Base-by-base conservation (phyloP, 2,329 filamentous ascomycete species). In the Hypoxylon sp. region DNA sequence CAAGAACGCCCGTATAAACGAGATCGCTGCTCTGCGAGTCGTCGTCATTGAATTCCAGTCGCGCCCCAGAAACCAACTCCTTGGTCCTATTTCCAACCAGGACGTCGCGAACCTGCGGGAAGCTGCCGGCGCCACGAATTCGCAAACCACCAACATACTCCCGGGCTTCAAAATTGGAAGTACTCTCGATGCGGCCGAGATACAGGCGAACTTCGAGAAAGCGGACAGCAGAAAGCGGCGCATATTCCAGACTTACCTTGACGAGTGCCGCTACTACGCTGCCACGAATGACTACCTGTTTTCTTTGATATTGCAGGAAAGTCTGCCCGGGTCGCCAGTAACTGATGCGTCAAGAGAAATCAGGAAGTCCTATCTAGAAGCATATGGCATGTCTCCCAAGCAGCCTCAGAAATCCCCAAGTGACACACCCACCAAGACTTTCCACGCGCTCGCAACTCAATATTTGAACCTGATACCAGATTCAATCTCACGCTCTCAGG, bases 11-110 rank as follows among this genome's bases (percentile, higher is more conserved):
- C 86, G 88, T 49, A 89, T 98, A 72, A 94, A 96, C 79, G 90
- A 98, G 79, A 84, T 96, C 48, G 89, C 91, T 11, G 94, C 95
- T 27, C 84, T 99, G 75, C 89, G 96, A 66, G 85, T 97, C 48
- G 91, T 91, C 2, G 83, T 97, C 6, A 82, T 96, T 50, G 96
- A 98, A 85, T 92, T 92, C 85, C 95, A 98, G 81, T 88, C 88
- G 71, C 89, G 94, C 37, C 84, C 94, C n/a, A 85, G 89, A n/a
- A 85, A 86, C 50, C 90, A 94, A 74, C 86, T 98, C 1, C 84
- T 90, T 46, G 88, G 87, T 13, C 89, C 90, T 1, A 88, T 95
- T 63, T 94, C 93, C 0, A 90, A 91, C 51, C 93, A 96, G 73
- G 93, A 97, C 83, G 85, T 90, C 14, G 86, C 90, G 62, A 94